phyloP scores from a whole-genome alignment of 345 rosid species.

The Triadica sebifera region DNA sequence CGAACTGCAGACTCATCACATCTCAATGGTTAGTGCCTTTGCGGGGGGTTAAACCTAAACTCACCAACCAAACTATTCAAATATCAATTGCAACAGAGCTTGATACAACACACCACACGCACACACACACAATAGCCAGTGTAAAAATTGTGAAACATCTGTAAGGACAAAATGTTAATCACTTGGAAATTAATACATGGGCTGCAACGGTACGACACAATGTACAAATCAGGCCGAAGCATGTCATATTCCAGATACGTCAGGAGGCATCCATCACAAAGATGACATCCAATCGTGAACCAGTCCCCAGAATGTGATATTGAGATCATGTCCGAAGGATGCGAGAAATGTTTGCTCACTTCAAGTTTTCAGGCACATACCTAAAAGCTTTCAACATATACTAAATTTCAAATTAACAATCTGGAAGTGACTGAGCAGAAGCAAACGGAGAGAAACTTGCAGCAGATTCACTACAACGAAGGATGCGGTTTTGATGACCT shows the following conservation, averaged over 20 bases:
- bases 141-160: conserved; percentile 11
- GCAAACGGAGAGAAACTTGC: conserved; percentile 85
- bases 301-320: not conserved
- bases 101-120: conserved; percentile 21
- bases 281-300: not conserved
- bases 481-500: conserved; percentile 45
- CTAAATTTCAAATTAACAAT: conserved; percentile 26
- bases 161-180: conserved; percentile 12
- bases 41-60: not conserved
- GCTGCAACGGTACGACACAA: conserved; percentile 22
- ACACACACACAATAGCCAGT: not conserved
- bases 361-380: not conserved
- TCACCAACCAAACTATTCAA: conserved; percentile 7
- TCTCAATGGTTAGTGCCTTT: not conserved
- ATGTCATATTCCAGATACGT: not conserved
- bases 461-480: conserved; percentile 76
- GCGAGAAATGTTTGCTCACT: not conserved
- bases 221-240: conserved; percentile 32
- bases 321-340: not conserved
- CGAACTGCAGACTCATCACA: not conserved
- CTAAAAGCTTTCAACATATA: not conserved
- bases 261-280: not conserved
- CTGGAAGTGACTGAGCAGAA: conserved; percentile 89
- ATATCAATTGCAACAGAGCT: not conserved
- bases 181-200: conserved; percentile 3